Evolutionary conservation across 176 grass and related monocot genomes (phyloP).

Genomic region (Eleusine coracana): DNA sequence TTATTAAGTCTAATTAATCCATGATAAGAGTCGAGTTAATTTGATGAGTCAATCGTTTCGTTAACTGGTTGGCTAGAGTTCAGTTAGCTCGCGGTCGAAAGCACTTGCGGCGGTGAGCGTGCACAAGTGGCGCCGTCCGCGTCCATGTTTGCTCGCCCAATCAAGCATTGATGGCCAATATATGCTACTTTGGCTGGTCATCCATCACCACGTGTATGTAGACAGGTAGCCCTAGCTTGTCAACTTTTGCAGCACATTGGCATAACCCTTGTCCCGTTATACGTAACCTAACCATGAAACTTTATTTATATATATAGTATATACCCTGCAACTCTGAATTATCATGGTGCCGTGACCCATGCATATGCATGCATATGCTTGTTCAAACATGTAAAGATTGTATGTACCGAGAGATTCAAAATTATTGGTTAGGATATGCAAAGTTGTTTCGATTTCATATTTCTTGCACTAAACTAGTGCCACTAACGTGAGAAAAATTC

Average conservation of each 20-base stretch:
- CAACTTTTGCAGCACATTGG: conserved; percentile 9
- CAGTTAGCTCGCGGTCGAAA: not conserved
- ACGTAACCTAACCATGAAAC: not conserved
- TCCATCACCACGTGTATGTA: conserved; percentile 33
- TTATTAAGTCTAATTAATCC: too few relatives aligned
- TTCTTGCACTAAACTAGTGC: not conserved
- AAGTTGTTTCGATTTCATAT: not conserved
- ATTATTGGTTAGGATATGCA: not conserved
- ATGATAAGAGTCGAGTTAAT: too few relatives aligned
- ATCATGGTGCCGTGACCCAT: too few relatives aligned
- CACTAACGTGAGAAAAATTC: not conserved
- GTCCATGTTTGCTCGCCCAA: conserved; percentile 2
- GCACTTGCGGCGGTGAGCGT: not conserved
- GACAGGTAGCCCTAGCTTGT: not conserved
- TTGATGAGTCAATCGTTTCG: not conserved
- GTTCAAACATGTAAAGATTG: not conserved
- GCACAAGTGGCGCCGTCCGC: conserved; percentile 29
- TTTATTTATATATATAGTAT: not conserved
- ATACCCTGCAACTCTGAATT: not conserved
- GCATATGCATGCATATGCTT: not conserved
- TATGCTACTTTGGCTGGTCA: conserved; percentile 33
- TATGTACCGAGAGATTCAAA: not conserved
- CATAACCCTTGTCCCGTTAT: not conserved
- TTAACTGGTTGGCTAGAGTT: not conserved
- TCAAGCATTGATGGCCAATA: conserved; percentile 24